Base-by-base conservation (phyloP, 768 basidiomycete species). In the Pholiota microspora region DNA sequence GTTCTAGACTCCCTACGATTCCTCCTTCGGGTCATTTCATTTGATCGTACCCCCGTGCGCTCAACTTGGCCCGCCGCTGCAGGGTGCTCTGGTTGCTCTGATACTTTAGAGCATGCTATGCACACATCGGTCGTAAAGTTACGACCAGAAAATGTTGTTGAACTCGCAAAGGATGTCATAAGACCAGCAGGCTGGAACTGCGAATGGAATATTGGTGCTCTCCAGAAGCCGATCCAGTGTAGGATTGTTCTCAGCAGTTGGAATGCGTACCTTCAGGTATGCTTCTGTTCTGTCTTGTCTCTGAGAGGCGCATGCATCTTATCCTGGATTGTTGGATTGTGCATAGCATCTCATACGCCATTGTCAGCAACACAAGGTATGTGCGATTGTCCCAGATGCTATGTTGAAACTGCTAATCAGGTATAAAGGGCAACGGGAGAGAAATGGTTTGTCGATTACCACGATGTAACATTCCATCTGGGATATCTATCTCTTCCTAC, bases 181-280 rank as follows among this genome's bases (percentile, higher is more conserved):
- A 59, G 57, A 25, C 58, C 60, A 29, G 15, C 57, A 9, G 59
- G 59, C 8, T 60, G 57, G 59, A 52, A 45, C 12, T 71, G 70
- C 62, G 68, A 69, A 50, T 71, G 70, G 70, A 60, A 58, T 46
- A 34, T 36, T 28, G 46, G 47, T 5, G 28, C 53, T 18, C 16
- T 51, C 25, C 54, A 61, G 49, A 60, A 57, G 49, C 53, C 48
- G 25, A 24, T 36, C 4, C 51, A 56, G 36, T 71, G 70, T 49
- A 53, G 46, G 27, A 55, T 60, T 16, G 27, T 62, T 3, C 63
- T 69, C 21, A 54, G 54, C 6, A 64, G 67, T 44, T 71, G 67
- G 69, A 64, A 60, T 55, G 61, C 64, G 15, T 64, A 68, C 31
- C 57, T 61, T 38, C 60, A 68, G 69, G 70, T 69, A 42, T 47